Evolutionary conservation across 2,329 filamentous ascomycete genomes (phyloP).

Genomic region (Penicillium sp.): DNA sequence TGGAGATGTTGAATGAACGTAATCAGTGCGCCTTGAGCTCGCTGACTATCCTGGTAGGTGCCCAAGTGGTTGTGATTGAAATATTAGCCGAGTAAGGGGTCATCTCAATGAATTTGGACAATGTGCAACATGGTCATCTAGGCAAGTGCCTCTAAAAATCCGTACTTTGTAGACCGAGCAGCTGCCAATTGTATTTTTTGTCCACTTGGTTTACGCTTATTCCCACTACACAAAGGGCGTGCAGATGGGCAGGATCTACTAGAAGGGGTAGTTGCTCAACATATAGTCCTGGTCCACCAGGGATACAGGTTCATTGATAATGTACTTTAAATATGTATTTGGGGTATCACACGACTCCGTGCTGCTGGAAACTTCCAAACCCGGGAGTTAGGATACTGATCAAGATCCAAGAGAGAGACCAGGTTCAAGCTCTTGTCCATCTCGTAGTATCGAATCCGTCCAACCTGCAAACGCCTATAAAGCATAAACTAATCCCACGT

Average conservation of each 20-base stretch:
- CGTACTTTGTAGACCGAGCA: background rate
- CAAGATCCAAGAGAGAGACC: background rate
- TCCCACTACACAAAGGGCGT: no score
- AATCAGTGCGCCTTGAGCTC: background rate
- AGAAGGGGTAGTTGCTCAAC: no score
- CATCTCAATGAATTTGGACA: background rate
- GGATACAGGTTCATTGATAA: background rate
- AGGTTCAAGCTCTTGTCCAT: background rate
- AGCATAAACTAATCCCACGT: background rate
- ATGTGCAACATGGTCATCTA: background rate
- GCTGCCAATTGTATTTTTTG: background rate
- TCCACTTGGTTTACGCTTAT: background rate
- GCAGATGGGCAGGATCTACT: no score
- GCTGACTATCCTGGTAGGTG: background rate
- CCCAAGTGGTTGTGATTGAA: background rate
- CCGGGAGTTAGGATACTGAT: background rate
- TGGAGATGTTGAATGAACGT: background rate
- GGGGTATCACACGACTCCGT: slow-evolving; percentile 5
- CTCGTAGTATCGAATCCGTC: background rate
- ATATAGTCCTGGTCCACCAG: background rate
- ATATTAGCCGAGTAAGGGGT: background rate
- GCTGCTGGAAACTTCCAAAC: background rate
- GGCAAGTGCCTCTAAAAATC: background rate
- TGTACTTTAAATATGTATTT: background rate
- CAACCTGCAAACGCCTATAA: background rate